These are phyloP conservation scores for Prunus kanzakura DNA, from an alignment of 306 rosid species.

Conservation along the genomic window DNA sequence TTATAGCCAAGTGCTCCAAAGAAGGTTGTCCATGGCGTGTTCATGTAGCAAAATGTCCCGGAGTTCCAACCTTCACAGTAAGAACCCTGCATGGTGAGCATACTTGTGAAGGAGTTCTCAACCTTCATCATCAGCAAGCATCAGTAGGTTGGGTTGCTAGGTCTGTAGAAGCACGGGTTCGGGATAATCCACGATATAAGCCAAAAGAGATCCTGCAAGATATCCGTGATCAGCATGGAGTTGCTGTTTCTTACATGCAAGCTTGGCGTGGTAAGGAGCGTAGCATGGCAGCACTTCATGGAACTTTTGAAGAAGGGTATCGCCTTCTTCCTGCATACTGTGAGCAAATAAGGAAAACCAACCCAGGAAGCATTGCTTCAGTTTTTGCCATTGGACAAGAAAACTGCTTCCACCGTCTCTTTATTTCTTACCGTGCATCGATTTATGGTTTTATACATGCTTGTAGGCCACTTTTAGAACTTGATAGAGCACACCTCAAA, in stretches of 20 bases:
- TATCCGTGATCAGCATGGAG: conserved; percentile 97
- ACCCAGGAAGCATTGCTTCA: conserved; percentile 94
- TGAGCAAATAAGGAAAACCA: conserved; percentile 82
- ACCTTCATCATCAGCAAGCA: conserved; percentile 98
- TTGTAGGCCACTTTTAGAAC: conserved; percentile 95
- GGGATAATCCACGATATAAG: conserved; percentile 94
- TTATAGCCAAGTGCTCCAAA: conserved; percentile 97
- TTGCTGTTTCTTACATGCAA: conserved; percentile 99
- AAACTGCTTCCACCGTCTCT: conserved; percentile 82
- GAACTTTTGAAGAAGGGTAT: conserved; percentile 96
- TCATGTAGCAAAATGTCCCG: conserved; percentile 97
- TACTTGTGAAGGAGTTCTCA: conserved; percentile 92
- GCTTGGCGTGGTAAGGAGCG: conserved; percentile 99
- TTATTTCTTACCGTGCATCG: conserved; percentile 82
- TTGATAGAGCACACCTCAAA: conserved; percentile 87
- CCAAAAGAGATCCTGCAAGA: conserved; percentile 95
- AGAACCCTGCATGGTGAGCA: conserved; percentile 91
- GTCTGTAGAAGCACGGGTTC: conserved; percentile 88
- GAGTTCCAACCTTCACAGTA: conserved; percentile 88
- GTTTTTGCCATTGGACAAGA: conserved; percentile 94
- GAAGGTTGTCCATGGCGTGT: conserved; percentile 99
- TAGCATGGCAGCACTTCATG: conserved; percentile 99
- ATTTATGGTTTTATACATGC: conserved; percentile 94
- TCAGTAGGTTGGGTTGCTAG: conserved; percentile 99
- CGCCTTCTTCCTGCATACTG: conserved; percentile 90